Conservation (phyloP, 2,329 filamentous ascomycete species). For the Macrophomina phaseolina region DNA sequence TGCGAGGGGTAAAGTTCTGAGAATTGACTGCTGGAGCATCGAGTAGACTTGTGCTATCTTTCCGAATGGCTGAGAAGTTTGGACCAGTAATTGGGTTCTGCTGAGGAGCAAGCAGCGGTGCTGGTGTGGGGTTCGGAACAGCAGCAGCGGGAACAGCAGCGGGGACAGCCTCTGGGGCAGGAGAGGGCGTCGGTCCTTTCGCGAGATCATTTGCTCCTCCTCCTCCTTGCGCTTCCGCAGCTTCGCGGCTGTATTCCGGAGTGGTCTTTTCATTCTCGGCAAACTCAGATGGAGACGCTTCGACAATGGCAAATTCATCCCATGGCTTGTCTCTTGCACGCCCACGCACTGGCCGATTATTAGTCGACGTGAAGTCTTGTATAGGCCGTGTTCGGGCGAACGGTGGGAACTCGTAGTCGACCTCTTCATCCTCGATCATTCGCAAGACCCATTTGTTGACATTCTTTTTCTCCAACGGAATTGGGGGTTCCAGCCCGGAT, state of each 20-base stretch:
- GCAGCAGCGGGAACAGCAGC: conserved; percentile 30
- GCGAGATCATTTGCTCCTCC: conserved; percentile 27
- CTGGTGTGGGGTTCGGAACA: conserved; percentile 31
- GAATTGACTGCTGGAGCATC: conserved; percentile 51
- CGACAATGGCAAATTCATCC: conserved; percentile 82
- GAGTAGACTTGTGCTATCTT: conserved; percentile 51
- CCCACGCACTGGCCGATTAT: conserved; percentile 69
- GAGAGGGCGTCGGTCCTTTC: conserved; percentile 37
- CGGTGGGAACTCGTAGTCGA: conserved; percentile 84
- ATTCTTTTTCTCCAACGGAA: conserved; percentile 70
- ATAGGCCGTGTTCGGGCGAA: conserved; percentile 75
- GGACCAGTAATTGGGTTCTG: conserved; percentile 58
- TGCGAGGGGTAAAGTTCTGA: conserved; percentile 58
- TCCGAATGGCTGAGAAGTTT: conserved; percentile 54
- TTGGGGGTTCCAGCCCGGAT: conserved; percentile 72
- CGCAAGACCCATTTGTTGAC: conserved; percentile 83
- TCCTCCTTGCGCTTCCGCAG: conserved; percentile 30
- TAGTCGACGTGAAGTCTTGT: conserved; percentile 78
- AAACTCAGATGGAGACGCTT: conserved; percentile 71
- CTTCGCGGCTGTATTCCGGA: conserved; percentile 68
- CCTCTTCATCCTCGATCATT: conserved; percentile 84
- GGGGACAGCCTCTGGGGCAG: conserved; percentile 37
- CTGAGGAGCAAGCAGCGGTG: conserved; percentile 43
- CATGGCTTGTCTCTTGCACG: conserved; percentile 77
- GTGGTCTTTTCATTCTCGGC: conserved; percentile 72